Evolutionary conservation across 192 early-diverging fungal genomes (phyloP).

Genomic region (Irineochytrium annulatum): DNA sequence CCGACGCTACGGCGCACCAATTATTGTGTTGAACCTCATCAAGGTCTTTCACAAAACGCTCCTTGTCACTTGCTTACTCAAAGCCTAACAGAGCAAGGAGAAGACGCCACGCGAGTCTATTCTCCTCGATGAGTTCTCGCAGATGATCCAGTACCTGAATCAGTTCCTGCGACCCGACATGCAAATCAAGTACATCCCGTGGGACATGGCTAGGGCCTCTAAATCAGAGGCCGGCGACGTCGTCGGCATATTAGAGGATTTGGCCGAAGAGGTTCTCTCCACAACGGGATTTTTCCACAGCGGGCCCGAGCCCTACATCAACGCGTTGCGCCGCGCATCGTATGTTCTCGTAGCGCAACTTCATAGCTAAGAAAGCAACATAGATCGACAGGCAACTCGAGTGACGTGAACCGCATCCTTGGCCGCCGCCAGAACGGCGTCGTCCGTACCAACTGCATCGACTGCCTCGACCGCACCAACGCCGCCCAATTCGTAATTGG

Average conservation of each 20-base stretch:
- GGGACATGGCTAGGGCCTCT: conserved; percentile 97
- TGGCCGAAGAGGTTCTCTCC: conserved; percentile 78
- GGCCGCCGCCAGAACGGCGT: conserved; percentile 74
- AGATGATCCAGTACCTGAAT: conserved; percentile 80
- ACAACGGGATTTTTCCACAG: conserved; percentile 92
- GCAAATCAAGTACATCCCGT: conserved; percentile 84
- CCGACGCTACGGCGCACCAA: conserved; percentile 81
- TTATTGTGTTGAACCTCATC: conserved; percentile 92
- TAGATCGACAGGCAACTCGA: background rate
- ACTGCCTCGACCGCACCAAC: conserved; percentile 97
- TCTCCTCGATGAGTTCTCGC: conserved; percentile 79
- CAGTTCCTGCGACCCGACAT: conserved; percentile 79
- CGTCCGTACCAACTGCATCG: conserved; percentile 94
- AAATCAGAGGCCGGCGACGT: conserved; percentile 88
- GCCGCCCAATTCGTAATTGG: conserved; percentile 95
- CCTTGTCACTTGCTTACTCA: background rate
- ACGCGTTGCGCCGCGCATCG: conserved; percentile 31
- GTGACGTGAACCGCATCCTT: conserved; percentile 26
- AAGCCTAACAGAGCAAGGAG: conserved; percentile 74
- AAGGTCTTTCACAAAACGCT: conserved; percentile 48
- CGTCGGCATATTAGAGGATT: conserved; percentile 79
- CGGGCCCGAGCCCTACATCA: conserved; percentile 62
- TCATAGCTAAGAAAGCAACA: background rate
- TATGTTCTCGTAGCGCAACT: conserved; percentile 3
- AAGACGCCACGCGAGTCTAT: conserved; percentile 82